A percentile compares a stretch with the other conserved stretches of the same genome.
These are phyloP conservation scores for Telopea speciosissima DNA, from an alignment of 177 flowering plant species.

Conservation along the genomic window DNA sequence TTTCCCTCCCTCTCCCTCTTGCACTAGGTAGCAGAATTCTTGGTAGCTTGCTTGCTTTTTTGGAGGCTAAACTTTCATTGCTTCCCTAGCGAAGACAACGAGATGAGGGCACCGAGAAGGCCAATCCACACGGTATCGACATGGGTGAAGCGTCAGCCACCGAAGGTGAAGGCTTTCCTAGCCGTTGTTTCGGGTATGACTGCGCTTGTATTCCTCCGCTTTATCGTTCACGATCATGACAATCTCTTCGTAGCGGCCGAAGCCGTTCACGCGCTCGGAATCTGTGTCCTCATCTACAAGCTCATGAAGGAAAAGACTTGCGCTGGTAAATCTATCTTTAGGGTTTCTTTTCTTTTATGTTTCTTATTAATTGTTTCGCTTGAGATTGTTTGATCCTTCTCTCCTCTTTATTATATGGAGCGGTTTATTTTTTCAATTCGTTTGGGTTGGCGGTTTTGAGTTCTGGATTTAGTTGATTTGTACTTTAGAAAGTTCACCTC, in stretches of 20 bases:
- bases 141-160: slow-evolving; percentile 86
- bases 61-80: not conserved
- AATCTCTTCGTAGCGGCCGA: slow-evolving; percentile 92
- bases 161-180: slow-evolving; percentile 85
- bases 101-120: slow-evolving; percentile 16
- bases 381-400: not conserved
- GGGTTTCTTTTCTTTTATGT: not conserved
- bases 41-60: too few species aligned
- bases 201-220: slow-evolving; percentile 67
- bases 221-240: slow-evolving; percentile 84
- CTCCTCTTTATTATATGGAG: not conserved
- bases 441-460: not conserved
- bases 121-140: slow-evolving; percentile 42
- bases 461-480: not conserved
- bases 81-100: not conserved
- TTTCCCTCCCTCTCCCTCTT: too few species aligned
- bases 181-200: slow-evolving; percentile 83
- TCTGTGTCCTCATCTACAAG: slow-evolving; percentile 78
- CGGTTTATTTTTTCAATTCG: not conserved
- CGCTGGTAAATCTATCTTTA: slow-evolving; percentile 49
- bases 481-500: not conserved
- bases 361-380: not conserved
- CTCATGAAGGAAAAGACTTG: slow-evolving; percentile 90
- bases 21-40: too few species aligned
- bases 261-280: slow-evolving; percentile 84